Percentiles rank a stretch among this genome's conserved stretches.
Evolutionary conservation across 2,329 filamentous ascomycete genomes (phyloP).

Genomic region (Aspergillus fumigatus): DNA sequence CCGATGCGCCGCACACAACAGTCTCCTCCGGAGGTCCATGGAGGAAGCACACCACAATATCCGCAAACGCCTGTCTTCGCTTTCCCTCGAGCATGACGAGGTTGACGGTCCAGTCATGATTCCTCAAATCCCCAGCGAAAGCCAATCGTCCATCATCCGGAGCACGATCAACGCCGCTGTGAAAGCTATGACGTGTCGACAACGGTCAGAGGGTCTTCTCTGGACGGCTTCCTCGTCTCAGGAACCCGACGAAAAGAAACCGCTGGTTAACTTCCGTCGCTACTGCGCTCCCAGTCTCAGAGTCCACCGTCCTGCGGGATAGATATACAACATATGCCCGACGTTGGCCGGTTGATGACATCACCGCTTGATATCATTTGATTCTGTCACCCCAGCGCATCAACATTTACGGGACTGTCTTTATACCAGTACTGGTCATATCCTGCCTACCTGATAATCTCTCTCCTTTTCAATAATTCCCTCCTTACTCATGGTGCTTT

Average conservation of each 20-base stretch:
- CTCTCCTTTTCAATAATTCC: not conserved
- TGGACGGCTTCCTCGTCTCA: not conserved
- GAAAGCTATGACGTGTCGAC: not conserved
- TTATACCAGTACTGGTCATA: not conserved
- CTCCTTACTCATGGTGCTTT: not conserved
- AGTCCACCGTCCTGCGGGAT: not conserved
- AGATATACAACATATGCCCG: not conserved
- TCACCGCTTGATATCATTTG: not conserved
- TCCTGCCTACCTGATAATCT: not conserved
- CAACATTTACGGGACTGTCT: no score
- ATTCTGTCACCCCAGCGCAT: not conserved
- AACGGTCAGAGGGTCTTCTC: not conserved
- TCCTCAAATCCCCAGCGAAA: not conserved
- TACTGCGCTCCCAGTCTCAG: not conserved
- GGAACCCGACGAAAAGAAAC: not conserved
- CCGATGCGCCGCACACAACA: conserved; percentile 20
- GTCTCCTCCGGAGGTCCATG: conserved; percentile 14
- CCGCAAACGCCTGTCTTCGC: conserved; percentile 7
- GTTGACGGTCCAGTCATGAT: not conserved
- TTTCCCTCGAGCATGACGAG: not conserved
- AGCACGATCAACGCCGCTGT: not conserved
- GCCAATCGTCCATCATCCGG: not conserved
- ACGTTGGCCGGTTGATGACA: not conserved
- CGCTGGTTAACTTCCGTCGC: not conserved
- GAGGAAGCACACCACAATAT: conserved; percentile 13